Evolutionary conservation across 2,329 filamentous ascomycete genomes (phyloP), one percentile per base, ranked within the genome.

Genomic region (Aspergillus sp.): DNA sequence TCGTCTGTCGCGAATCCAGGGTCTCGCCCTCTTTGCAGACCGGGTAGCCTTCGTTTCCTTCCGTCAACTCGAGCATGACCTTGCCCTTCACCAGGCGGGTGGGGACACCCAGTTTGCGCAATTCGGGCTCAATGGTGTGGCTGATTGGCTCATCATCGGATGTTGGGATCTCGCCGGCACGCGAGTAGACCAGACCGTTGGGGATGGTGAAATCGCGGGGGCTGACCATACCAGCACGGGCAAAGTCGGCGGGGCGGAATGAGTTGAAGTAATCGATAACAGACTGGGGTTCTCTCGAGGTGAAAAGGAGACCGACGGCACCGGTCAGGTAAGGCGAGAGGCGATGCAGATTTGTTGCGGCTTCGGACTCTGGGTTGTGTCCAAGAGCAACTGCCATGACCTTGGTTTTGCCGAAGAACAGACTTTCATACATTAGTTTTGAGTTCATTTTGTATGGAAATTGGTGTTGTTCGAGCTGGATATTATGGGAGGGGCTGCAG

Each of bases 391-490:
- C 91, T 59, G 88, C 84, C 90, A 97, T 97, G 68, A 98, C 90
- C 74, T 97, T 97, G 47, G 91, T 97, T 76, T 97, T 98, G 73
- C 91, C 93, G 71, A 96, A 97, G 82, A 97, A 97, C 66, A 98
- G 76, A 58, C 90, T 93, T 59, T 5, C 46, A 26, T 38, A 28
- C 8, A 29, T 26, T 13, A 35, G 37, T 30, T 28, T 36, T 39
- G 27, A n/a, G 37, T 36, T 29, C 41, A 38, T 19, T 19, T 19
- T 19, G 19, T 19, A 19, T 19, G 19, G 2, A 19, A 19, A 19
- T 19, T 19, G 19, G 4, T 19, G 19, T 19, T 19, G 2, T 19
- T 19, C 19, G 19, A 19, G 19, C 19, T 19, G 19, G 19, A 4
- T 19, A 19, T 19, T 4, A 19, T 19, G 19, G 19, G 19, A 19